phyloP scores from a whole-genome alignment of 2,329 filamentous ascomycete genomes.

The Claviceps humidiphila region DNA sequence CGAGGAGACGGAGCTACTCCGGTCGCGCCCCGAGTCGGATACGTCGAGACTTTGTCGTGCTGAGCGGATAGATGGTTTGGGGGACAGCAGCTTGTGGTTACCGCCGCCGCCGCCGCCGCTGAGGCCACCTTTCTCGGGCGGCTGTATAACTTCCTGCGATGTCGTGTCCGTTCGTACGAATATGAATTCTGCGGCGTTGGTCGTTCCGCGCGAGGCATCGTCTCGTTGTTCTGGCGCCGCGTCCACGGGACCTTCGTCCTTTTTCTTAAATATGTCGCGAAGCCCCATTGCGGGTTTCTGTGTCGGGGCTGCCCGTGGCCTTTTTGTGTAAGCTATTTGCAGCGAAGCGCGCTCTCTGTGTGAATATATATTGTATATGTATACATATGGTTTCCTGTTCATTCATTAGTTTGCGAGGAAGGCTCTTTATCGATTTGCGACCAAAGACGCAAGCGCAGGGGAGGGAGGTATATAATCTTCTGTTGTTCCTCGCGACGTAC shows the following conservation, averaged over 20 bases:
- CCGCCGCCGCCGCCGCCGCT: conserved; percentile 7
- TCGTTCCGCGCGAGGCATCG: conserved; percentile 22
- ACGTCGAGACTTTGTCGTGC: conserved; percentile 32
- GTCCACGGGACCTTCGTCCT: conserved; percentile 27
- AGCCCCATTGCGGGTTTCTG: conserved; percentile 29
- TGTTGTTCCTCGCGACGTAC: too few species aligned
- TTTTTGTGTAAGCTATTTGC: background rate
- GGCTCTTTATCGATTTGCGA: too few species aligned
- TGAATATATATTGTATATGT: too few species aligned
- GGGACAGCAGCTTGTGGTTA: conserved; percentile 19
- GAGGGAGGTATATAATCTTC: too few species aligned
- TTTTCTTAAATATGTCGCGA: conserved; percentile 41
- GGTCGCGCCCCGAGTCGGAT: conserved; percentile 31
- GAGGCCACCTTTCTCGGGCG: conserved; percentile 30
- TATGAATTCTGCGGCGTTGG: conserved; percentile 37
- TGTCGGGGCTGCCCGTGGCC: background rate
- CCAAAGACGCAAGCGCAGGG: too few species aligned
- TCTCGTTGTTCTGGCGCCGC: conserved; percentile 22
- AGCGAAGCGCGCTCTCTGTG: too few species aligned
- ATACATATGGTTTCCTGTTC: too few species aligned
- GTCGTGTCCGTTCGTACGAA: conserved; percentile 77
- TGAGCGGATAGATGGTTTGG: conserved; percentile 14
- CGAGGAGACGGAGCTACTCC: conserved; percentile 34
- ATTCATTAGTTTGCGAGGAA: too few species aligned
- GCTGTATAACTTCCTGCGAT: conserved; percentile 64